Evolutionary conservation across 208 protist genomes (phyloP).

Genomic region (Blechomonas ayalai): DNA sequence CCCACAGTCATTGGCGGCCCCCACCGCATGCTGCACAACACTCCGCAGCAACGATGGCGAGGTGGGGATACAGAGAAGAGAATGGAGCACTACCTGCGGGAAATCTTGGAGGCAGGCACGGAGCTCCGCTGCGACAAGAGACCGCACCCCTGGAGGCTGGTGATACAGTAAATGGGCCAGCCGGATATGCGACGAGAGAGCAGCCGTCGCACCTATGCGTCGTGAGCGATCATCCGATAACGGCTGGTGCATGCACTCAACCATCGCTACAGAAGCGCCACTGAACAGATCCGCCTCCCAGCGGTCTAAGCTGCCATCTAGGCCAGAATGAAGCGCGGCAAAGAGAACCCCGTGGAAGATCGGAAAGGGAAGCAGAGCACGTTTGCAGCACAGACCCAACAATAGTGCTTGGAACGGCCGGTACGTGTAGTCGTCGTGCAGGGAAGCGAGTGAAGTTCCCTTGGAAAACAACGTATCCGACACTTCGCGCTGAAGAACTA

Average conservation of each 20-base stretch:
- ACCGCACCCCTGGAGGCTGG: background rate
- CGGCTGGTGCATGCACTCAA: constrained; percentile 13
- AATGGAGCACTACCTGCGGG: constrained; percentile 1
- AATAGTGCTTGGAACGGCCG: too few species aligned
- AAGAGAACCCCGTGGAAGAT: constrained; percentile 19
- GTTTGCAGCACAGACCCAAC: too few species aligned
- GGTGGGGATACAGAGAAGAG: constrained; percentile 2
- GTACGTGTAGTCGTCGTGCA: too few species aligned
- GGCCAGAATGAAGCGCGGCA: constrained; percentile 7
- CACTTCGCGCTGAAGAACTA: too few species aligned
- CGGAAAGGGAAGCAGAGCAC: too few species aligned
- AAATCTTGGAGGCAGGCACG: background rate
- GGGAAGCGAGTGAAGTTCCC: too few species aligned
- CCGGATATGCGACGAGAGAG: background rate
- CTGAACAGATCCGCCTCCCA: constrained; percentile 18
- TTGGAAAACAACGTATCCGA: too few species aligned
- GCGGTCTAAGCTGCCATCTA: constrained; percentile 16
- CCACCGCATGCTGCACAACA: constrained; percentile 17
- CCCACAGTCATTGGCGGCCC: constrained; percentile 2
- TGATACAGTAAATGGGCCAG: constrained; percentile 6
- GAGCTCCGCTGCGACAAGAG: background rate
- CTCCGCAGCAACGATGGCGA: constrained; percentile 6
- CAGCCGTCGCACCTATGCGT: background rate
- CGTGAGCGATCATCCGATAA: background rate
- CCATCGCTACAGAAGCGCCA: constrained; percentile 10